phyloP scores from a whole-genome alignment of 148 eudicot species.

The Camellia granthamiana region DNA sequence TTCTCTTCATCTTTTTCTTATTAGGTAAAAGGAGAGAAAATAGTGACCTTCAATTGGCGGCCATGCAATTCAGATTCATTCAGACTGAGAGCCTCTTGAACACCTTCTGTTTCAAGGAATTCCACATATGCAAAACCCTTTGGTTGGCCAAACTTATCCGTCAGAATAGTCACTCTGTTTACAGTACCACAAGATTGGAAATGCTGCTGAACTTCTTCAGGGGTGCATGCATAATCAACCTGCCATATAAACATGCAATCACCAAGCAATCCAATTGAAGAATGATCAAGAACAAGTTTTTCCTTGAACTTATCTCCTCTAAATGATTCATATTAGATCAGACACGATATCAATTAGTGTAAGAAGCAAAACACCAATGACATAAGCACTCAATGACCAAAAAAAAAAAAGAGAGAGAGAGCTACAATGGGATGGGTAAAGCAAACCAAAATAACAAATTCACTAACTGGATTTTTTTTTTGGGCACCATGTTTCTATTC shows the following conservation, averaged over 20 bases:
- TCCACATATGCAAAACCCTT: slow-evolving; percentile 99
- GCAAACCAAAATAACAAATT: too few relatives aligned
- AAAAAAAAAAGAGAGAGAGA: not conserved
- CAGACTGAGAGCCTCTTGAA: slow-evolving; percentile 76
- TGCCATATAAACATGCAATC: slow-evolving; percentile 23
- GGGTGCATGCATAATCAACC: slow-evolving; percentile 99
- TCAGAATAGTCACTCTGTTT: slow-evolving; percentile 80
- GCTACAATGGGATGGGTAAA: not conserved
- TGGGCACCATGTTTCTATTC: too few relatives aligned
- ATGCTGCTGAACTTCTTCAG: slow-evolving; percentile 99
- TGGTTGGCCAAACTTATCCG: slow-evolving; percentile 97
- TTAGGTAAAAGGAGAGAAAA: not conserved
- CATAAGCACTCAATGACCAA: not conserved
- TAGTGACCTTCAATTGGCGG: slow-evolving; percentile 79
- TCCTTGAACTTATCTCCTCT: not conserved
- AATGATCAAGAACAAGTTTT: not conserved
- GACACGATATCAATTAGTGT: not conserved
- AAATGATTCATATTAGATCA: not conserved
- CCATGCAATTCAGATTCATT: slow-evolving; percentile 97
- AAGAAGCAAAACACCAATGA: not conserved
- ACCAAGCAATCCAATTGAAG: not conserved
- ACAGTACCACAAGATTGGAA: slow-evolving; percentile 90
- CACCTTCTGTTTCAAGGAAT: slow-evolving; percentile 77
- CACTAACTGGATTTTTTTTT: too few relatives aligned
- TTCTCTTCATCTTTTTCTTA: not conserved